A percentile compares a stretch with the other conserved stretches of the same genome.
Evolutionary conservation across 1,139 yeast species (phyloP).

Genomic region (Lodderomyces theae): DNA sequence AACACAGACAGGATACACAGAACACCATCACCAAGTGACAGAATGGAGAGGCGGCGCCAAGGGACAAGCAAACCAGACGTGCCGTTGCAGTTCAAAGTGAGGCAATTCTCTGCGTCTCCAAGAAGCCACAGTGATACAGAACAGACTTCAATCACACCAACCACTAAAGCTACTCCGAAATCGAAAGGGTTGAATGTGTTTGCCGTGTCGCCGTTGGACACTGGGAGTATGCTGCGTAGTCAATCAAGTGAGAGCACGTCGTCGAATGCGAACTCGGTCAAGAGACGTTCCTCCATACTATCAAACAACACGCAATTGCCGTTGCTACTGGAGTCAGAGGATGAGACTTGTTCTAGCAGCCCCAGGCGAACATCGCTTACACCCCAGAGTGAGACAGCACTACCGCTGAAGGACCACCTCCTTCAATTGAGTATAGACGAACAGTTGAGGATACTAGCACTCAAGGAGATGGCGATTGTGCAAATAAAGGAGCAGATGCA

Average conservation of each 20-base stretch:
- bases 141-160: background rate
- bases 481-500: constrained; percentile 53
- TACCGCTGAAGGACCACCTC: constrained; percentile 35
- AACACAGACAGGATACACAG: background rate
- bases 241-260: background rate
- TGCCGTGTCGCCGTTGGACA: constrained; percentile 14
- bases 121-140: background rate
- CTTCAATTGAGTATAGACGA: constrained; percentile 44
- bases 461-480: constrained; percentile 60
- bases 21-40: constrained; percentile 5
- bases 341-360: background rate
- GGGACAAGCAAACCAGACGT: background rate
- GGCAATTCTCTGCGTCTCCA: background rate
- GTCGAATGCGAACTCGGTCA: background rate
- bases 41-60: background rate
- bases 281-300: constrained; percentile 16
- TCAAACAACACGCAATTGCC: constrained; percentile 25
- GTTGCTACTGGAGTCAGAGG: constrained; percentile 21
- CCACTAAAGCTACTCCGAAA: background rate
- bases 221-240: constrained; percentile 1
- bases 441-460: constrained; percentile 55
- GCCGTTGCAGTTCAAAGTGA: constrained; percentile 4
- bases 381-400: constrained; percentile 26
- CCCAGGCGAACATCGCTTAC: background rate
- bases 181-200: constrained; percentile 14